Evolutionary conservation across 73 alveolate species (phyloP).

Genomic region (Tetrahymena thermophila): DNA sequence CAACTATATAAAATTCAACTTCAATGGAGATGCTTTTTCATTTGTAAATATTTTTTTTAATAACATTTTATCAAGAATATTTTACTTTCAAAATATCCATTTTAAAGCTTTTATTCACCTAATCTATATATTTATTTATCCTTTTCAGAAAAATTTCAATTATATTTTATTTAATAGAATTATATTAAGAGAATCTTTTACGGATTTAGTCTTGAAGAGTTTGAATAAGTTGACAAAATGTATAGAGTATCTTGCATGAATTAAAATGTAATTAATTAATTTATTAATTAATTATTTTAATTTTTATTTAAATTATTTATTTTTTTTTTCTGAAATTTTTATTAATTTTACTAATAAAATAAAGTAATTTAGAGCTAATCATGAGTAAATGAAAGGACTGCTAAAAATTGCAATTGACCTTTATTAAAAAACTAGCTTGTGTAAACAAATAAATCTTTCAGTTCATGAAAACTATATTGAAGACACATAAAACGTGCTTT

Average conservation of each 20-base stretch:
- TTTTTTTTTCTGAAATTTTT: not conserved
- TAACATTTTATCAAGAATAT: not conserved
- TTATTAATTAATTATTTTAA: not conserved
- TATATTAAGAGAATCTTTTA: not conserved
- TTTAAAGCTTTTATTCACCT: not conserved
- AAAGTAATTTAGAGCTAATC: not conserved
- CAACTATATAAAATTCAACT: not conserved
- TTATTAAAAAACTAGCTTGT: not conserved
- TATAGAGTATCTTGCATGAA: not conserved
- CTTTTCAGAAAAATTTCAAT: not conserved
- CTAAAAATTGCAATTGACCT: not conserved
- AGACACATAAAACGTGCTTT: not conserved
- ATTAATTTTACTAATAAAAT: not conserved
- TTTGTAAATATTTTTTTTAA: not conserved
- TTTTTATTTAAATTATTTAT: not conserved
- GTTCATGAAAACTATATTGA: not conserved
- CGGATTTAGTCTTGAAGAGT: not conserved
- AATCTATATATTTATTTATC: no score
- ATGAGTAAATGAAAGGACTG: not conserved
- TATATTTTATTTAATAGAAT: not conserved
- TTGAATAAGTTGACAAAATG: not conserved
- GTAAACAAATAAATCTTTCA: not conserved
- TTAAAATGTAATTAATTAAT: not conserved
- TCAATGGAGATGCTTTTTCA: not conserved
- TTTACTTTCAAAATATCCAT: not conserved